phyloP scores from a whole-genome alignment of 257 asterid species.

The Solanum sejunctum region DNA sequence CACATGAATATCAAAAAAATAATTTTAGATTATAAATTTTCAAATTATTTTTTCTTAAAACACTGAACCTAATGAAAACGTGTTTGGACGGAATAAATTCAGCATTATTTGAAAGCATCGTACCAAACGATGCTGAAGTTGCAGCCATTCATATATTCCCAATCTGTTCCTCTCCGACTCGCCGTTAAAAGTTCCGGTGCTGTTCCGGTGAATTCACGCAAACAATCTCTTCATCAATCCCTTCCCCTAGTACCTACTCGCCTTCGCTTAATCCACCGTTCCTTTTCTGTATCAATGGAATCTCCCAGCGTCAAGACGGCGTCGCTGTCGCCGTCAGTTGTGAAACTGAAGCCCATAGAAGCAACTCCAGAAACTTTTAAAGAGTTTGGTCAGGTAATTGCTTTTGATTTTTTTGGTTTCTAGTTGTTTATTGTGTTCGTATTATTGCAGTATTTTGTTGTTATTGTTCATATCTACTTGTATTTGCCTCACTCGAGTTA shows the following conservation, averaged over 20 bases:
- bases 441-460: neutral
- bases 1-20: no score
- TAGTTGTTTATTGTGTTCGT: neutral
- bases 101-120: no score
- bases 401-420: neutral
- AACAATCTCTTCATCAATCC: neutral
- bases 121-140: neutral
- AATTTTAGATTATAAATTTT: no score
- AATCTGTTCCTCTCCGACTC: neutral
- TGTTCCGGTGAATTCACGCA: neutral
- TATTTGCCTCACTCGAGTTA: no score
- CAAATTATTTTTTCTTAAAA: no score
- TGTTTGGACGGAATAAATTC: no score
- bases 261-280: neutral
- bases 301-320: neutral
- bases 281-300: slow-evolving; percentile 7
- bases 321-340: slow-evolving; percentile 13
- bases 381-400: slow-evolving; percentile 74
- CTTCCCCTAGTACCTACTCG: neutral
- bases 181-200: neutral
- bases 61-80: no score
- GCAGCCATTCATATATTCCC: neutral
- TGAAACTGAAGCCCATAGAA: slow-evolving; percentile 50
- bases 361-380: slow-evolving; percentile 69
- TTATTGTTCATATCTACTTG: neutral